Evolutionary conservation across 257 asterid species (phyloP).

Genomic region (Mentha longifolia): DNA sequence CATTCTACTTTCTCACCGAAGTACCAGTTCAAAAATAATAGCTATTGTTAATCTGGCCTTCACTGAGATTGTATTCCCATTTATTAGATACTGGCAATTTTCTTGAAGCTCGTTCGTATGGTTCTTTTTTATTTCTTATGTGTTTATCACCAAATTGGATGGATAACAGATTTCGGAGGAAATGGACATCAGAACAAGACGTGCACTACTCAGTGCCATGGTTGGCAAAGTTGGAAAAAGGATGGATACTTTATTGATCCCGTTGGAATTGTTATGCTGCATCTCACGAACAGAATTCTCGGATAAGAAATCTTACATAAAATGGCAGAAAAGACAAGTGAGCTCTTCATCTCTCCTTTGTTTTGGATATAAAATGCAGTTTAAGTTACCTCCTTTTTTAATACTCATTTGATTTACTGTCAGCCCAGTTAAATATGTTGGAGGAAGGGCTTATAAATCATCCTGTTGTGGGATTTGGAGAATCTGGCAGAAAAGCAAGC

Average conservation of each 20-base stretch:
- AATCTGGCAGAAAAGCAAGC: constrained; percentile 84
- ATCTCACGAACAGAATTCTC: constrained; percentile 93
- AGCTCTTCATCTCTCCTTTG: constrained; percentile 43
- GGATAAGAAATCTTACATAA: constrained; percentile 90
- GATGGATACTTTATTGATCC: constrained; percentile 91
- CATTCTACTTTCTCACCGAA: constrained; percentile 14
- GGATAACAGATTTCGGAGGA: constrained; percentile 80
- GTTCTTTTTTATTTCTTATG: constrained; percentile 18
- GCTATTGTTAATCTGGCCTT: neutral
- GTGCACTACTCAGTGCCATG: constrained; percentile 93
- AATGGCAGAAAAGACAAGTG: constrained; percentile 99
- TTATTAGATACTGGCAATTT: constrained; percentile 2
- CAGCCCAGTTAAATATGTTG: constrained; percentile 96
- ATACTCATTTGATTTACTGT: constrained; percentile 56
- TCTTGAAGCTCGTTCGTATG: constrained; percentile 19
- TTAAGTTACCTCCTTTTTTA: constrained; percentile 33
- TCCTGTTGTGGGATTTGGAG: constrained; percentile 97
- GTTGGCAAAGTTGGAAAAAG: constrained; percentile 96
- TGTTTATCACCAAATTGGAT: constrained; percentile 35
- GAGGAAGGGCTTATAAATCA: constrained; percentile 95
- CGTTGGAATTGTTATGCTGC: constrained; percentile 88
- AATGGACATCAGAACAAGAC: constrained; percentile 88
- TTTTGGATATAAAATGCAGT: neutral
- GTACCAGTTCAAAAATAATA: constrained; percentile 12
- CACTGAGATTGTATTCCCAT: constrained; percentile 19